Evolutionary conservation across 2,329 filamentous ascomycete species (phyloP).

Genomic region (Uncinocarpus reesii): DNA sequence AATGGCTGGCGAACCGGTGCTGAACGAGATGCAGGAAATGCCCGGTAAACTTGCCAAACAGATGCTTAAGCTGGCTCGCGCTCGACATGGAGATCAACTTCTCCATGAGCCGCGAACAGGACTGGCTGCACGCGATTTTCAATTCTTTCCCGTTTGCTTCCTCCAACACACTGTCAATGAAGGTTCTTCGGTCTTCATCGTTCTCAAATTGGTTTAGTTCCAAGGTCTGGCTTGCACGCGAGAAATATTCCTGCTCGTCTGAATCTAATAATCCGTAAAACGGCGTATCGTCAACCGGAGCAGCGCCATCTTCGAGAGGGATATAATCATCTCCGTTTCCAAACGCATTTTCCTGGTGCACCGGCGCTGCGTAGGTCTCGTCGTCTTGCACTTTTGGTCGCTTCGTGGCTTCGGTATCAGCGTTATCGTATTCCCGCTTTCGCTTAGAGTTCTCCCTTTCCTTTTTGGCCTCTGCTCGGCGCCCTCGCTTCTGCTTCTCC

Average conservation of each 20-base stretch:
- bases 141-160: conserved; percentile 88
- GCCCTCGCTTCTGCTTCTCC: conserved; percentile 40
- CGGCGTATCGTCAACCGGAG: conserved; percentile 46
- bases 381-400: conserved; percentile 26
- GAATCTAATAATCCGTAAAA: conserved; percentile 92
- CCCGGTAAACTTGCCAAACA: conserved; percentile 75
- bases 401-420: conserved; percentile 29
- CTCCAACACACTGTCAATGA: conserved; percentile 70
- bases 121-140: conserved; percentile 92
- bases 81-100: conserved; percentile 74
- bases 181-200: conserved; percentile 59
- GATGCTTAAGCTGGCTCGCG: conserved; percentile 66
- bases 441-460: conserved; percentile 21
- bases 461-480: conserved; percentile 34
- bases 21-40: conserved; percentile 85
- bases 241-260: conserved; percentile 92
- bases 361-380: conserved; percentile 18
- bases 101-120: conserved; percentile 87
- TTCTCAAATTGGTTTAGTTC: conserved; percentile 79
- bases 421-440: conserved; percentile 31
- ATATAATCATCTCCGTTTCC: conserved; percentile 30
- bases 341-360: conserved; percentile 17
- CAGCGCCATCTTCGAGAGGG: conserved; percentile 22
- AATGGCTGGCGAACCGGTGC: conserved; percentile 94
- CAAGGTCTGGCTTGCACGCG: conserved; percentile 76